phyloP scores from a whole-genome alignment of 2,329 filamentous ascomycete species.

The Erysiphe pulchra region DNA sequence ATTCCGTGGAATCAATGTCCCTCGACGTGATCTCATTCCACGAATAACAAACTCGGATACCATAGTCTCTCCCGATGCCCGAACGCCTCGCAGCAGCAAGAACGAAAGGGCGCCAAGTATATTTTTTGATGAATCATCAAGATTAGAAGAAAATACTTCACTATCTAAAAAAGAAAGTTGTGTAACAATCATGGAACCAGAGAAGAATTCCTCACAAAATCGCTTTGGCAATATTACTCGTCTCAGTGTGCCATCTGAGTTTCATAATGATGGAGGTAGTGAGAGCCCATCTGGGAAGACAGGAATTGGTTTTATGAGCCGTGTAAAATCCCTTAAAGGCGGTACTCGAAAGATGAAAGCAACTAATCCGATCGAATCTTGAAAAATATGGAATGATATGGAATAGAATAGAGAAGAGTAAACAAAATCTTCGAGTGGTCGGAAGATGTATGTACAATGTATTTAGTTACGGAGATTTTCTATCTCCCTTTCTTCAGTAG shows the following conservation, averaged over 20 bases:
- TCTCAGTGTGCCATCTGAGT: slow-evolving; percentile 24
- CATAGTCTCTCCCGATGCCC: slow-evolving; percentile 15
- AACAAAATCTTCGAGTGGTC: too few relatives aligned
- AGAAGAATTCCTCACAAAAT: slow-evolving; percentile 15
- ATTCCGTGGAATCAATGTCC: slow-evolving; percentile 59
- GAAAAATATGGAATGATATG: too few relatives aligned
- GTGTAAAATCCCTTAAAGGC: slow-evolving; percentile 64
- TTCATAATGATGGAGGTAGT: slow-evolving; percentile 32
- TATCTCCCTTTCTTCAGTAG: too few relatives aligned
- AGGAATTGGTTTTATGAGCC: slow-evolving; percentile 40
- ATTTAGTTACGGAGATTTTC: too few relatives aligned
- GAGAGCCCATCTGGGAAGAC: slow-evolving; percentile 10
- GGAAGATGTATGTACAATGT: too few relatives aligned
- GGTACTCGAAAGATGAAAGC: slow-evolving; percentile 25
- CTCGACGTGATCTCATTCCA: slow-evolving; percentile 32
- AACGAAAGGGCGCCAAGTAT: slow-evolving; percentile 35
- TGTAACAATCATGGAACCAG: slow-evolving; percentile 18
- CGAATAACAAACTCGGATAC: slow-evolving; percentile 31
- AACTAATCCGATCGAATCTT: slow-evolving; percentile 2
- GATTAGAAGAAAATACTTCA: slow-evolving; percentile 24
- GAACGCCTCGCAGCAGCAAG: slow-evolving; percentile 14
- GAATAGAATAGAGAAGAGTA: too few relatives aligned
- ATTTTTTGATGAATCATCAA: slow-evolving; percentile 58
- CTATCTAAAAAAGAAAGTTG: slow-evolving; percentile 27
- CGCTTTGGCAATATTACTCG: slow-evolving; percentile 24